These are phyloP conservation scores for Exophiala aquamarina DNA, from an alignment of 2,329 filamentous ascomycete genomes.

Conservation along the genomic window DNA sequence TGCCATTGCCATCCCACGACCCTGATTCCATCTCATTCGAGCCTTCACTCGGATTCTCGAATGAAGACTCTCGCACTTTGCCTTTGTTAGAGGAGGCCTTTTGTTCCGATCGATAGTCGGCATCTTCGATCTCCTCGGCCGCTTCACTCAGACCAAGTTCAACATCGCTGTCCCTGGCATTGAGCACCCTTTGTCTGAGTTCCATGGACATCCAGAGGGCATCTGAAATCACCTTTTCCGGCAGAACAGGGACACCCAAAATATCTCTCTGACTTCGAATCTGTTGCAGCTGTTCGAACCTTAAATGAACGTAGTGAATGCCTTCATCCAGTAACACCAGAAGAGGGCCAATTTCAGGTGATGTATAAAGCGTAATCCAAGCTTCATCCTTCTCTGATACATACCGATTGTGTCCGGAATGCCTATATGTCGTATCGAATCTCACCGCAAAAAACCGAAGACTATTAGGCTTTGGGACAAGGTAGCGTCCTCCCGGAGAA, in stretches of 20 bases:
- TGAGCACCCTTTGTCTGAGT: conserved; percentile 55
- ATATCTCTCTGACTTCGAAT: conserved; percentile 53
- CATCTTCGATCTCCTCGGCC: conserved; percentile 31
- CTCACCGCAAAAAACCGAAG: conserved; percentile 52
- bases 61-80: conserved; percentile 41
- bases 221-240: conserved; percentile 55
- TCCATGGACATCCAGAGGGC: conserved; percentile 60
- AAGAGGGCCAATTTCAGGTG: conserved; percentile 55
- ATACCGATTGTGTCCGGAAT: conserved; percentile 34
- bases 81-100: conserved; percentile 37
- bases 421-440: conserved; percentile 54
- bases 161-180: conserved; percentile 51
- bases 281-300: conserved; percentile 58
- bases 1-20: conserved; percentile 55
- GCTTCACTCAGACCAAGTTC: conserved; percentile 52
- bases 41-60: conserved; percentile 18
- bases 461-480: conserved; percentile 48
- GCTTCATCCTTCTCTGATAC: conserved; percentile 46
- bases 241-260: conserved; percentile 55
- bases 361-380: conserved; percentile 54
- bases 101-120: conserved; percentile 10
- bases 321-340: conserved; percentile 58
- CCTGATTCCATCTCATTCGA: conserved; percentile 45
- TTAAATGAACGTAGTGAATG: conserved; percentile 60
- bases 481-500: conserved; percentile 41